These are phyloP conservation scores for Fusarium citri DNA, from an alignment of 2,329 filamentous ascomycete species.

Conservation along the genomic window DNA sequence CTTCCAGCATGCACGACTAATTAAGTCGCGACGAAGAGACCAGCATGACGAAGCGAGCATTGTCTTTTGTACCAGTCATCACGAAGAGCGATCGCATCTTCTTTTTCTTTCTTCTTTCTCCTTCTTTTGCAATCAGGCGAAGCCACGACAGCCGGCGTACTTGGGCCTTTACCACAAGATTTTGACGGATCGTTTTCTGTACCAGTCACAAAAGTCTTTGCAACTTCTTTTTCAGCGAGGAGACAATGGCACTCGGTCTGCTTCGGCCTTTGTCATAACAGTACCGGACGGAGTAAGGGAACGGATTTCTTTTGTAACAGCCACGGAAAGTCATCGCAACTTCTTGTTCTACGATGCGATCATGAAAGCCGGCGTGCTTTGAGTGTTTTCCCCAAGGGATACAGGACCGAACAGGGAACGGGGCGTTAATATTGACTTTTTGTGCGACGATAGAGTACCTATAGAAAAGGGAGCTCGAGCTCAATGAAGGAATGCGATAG, in stretches of 20 bases:
- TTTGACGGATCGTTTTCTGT: too few species aligned
- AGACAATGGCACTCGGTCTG: background rate
- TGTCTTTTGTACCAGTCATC: accelerated
- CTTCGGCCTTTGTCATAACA: accelerated
- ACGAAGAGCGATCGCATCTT: background rate
- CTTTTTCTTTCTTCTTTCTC: background rate
- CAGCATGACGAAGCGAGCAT: accelerated
- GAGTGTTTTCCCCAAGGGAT: background rate
- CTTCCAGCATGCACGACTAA: background rate
- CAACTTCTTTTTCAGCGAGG: background rate
- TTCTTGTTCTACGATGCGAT: background rate
- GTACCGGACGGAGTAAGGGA: background rate
- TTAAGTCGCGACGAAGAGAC: background rate
- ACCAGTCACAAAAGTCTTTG: too few species aligned
- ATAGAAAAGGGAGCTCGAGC: background rate
- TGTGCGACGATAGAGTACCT: background rate
- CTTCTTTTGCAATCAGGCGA: background rate
- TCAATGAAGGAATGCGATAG: background rate
- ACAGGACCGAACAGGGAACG: background rate
- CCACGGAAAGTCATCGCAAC: accelerated
- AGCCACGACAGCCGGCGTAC: background rate
- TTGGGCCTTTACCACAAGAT: background rate
- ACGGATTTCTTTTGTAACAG: background rate
- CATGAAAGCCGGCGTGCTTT: background rate
- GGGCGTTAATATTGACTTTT: background rate